phyloP scores from a whole-genome alignment of 78 protist species.

The Dictyostelium capitatum region DNA sequence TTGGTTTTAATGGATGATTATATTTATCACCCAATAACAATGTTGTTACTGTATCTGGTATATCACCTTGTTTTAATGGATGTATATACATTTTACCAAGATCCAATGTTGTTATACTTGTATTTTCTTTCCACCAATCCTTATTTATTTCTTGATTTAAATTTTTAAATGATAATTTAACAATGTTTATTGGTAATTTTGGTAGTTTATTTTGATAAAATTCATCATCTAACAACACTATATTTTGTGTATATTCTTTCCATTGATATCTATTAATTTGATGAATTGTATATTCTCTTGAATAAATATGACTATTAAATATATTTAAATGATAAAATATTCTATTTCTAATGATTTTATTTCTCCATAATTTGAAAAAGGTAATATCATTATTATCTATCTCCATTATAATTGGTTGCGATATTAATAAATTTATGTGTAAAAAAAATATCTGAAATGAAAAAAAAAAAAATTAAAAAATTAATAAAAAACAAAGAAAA shows the following conservation, averaged over 20 bases:
- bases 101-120: neutral
- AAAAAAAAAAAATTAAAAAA: neutral
- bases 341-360: neutral
- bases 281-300: neutral
- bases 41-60: neutral
- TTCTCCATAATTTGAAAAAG: constrained; percentile 14
- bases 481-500: neutral
- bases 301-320: neutral
- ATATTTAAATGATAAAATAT: constrained; percentile 20
- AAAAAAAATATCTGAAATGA: neutral
- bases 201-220: neutral
- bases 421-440: neutral
- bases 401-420: neutral
- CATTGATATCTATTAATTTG: neutral
- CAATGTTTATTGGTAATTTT: neutral
- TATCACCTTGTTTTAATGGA: neutral
- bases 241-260: neutral
- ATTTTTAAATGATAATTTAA: neutral
- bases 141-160: neutral
- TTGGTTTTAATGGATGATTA: neutral
- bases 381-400: too few species aligned
- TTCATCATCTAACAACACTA: neutral
- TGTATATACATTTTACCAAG: neutral
- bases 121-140: neutral
- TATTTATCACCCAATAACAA: neutral